Conservation (phyloP, 1,284 basidiomycete genomes). For the Vanrija sp. region DNA sequence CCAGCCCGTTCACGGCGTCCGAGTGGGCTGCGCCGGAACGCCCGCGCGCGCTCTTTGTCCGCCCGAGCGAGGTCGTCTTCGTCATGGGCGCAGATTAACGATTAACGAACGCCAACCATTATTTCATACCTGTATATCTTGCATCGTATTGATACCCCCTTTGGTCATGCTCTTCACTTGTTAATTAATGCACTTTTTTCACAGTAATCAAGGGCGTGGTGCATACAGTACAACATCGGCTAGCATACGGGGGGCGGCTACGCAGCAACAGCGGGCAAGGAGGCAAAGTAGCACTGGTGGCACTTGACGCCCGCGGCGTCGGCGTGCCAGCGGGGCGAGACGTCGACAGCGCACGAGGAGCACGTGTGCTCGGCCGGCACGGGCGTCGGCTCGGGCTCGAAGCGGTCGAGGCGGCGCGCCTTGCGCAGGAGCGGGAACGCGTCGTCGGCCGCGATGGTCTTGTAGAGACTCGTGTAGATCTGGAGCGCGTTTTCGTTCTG, state of each 20-base stretch:
- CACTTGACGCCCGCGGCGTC: slow-evolving; percentile 3
- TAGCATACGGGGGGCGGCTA: too few species aligned
- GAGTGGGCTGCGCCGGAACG: slow-evolving; percentile 18
- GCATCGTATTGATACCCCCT: too few species aligned
- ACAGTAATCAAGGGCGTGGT: too few species aligned
- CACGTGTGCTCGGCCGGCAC: slow-evolving; percentile 17
- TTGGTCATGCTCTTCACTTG: too few species aligned
- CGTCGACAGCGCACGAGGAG: slow-evolving; percentile 32
- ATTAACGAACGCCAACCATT: too few species aligned
- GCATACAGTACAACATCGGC: too few species aligned
- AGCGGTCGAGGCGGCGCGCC: slow-evolving; percentile 70
- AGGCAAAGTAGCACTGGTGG: slow-evolving; percentile 17
- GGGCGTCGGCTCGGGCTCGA: slow-evolving; percentile 31
- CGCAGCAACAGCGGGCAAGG: too few species aligned
- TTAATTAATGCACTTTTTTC: too few species aligned
- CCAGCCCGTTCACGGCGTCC: slow-evolving; percentile 17
- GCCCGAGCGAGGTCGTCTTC: slow-evolving; percentile 40
- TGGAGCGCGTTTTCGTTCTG: slow-evolving; percentile 68
- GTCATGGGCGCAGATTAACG: slow-evolving; percentile 36
- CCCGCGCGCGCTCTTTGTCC: slow-evolving; percentile 37
- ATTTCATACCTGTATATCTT: too few species aligned
- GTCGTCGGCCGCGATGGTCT: slow-evolving; percentile 61
- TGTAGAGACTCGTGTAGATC: slow-evolving; percentile 76
- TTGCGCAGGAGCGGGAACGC: slow-evolving; percentile 80
- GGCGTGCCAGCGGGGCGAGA: slow-evolving; percentile 42